phyloP scores from a whole-genome alignment of 176 grass and related monocot genomes.

The bread wheat (Triticum aestivum) region DNA sequence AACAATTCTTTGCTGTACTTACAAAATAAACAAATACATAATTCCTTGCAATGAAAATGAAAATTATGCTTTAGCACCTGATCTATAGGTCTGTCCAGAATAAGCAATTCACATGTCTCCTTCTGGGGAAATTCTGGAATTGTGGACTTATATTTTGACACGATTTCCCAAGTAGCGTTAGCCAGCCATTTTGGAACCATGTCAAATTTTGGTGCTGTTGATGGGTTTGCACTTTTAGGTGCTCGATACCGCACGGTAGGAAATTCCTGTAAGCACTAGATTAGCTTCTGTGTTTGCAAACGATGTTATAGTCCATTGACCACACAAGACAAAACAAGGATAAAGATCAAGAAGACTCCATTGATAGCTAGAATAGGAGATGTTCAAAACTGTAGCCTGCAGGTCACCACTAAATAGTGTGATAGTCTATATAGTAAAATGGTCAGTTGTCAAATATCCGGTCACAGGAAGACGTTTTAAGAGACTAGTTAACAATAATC shows the following conservation, averaged over 20 bases:
- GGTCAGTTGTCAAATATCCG: not conserved
- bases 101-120: slow-evolving; percentile 93
- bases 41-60: not conserved
- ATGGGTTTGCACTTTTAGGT: slow-evolving; percentile 53
- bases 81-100: slow-evolving; percentile 84
- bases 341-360: not conserved
- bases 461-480: not conserved
- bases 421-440: slow-evolving; percentile 9
- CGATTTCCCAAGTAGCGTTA: slow-evolving; percentile 71
- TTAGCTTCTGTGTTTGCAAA: slow-evolving; percentile 23
- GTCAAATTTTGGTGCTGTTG: slow-evolving; percentile 40
- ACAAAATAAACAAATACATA: not conserved
- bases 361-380: slow-evolving; percentile 8
- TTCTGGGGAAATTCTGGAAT: slow-evolving; percentile 94
- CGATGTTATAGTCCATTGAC: not conserved
- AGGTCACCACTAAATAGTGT: slow-evolving; percentile 13
- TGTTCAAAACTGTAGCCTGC: not conserved
- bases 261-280: slow-evolving; percentile 62
- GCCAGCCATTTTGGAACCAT: slow-evolving; percentile 84
- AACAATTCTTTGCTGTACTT: slow-evolving; percentile 1
- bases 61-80: slow-evolving; percentile 62
- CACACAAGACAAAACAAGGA: slow-evolving; percentile 2
- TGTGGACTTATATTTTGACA: slow-evolving; percentile 84
- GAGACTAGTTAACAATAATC: not conserved
- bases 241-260: slow-evolving; percentile 84